These are phyloP conservation scores for Plasmodium cynomolgi DNA, from an alignment of 169 alveolate genomes.

Conservation along the genomic window DNA sequence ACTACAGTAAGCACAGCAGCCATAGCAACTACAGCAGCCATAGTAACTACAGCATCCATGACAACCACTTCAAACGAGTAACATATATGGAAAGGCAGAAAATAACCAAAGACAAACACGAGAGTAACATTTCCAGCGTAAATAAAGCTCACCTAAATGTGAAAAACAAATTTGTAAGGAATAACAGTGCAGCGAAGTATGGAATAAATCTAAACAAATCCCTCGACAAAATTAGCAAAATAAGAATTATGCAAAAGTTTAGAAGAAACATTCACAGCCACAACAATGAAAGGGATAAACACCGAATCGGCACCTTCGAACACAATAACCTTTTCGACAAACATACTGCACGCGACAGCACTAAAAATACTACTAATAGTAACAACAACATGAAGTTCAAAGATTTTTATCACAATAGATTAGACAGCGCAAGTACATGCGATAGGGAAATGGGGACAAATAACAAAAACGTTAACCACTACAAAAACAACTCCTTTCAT, in stretches of 20 bases:
- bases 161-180: constrained; percentile 5
- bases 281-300: not conserved
- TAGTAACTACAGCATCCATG: not conserved
- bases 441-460: not conserved
- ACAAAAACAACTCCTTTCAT: not conserved
- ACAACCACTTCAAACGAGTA: not conserved
- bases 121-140: not conserved
- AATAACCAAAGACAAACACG: not conserved
- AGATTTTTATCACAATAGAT: not conserved
- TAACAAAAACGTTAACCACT: not conserved
- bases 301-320: not conserved
- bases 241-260: constrained; percentile 28
- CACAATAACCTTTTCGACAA: not conserved
- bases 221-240: constrained; percentile 3
- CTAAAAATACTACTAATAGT: not conserved
- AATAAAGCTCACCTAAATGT: constrained; percentile 8
- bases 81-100: not conserved
- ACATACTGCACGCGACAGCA: not conserved
- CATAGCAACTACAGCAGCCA: not conserved
- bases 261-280: constrained; percentile 6
- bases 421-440: not conserved
- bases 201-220: constrained; percentile 14
- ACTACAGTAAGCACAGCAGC: not conserved
- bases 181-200: not conserved
- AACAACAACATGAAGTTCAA: not conserved